Percentiles rank a stretch among this genome's conserved stretches.
These are phyloP conservation scores for Penicillium paxilli DNA, from an alignment of 495 filamentous ascomycete species.

Conservation along the genomic window DNA sequence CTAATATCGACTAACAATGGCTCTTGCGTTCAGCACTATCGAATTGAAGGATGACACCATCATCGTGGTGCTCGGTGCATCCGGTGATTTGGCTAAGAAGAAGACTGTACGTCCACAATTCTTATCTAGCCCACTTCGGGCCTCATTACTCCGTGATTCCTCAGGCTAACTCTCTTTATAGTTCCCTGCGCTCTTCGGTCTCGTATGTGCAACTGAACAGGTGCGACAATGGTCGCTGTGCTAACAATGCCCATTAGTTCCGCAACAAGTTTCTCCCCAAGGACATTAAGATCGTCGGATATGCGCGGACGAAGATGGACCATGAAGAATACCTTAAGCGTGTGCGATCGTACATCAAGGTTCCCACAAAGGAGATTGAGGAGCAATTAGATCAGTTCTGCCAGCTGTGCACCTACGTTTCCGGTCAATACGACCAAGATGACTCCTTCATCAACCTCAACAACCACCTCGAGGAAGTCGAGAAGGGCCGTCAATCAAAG, in stretches of 20 bases:
- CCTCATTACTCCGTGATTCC: slow-evolving; percentile 7
- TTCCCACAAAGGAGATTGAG: slow-evolving; percentile 95
- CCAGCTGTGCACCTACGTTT: slow-evolving; percentile 84
- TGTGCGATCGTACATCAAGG: slow-evolving; percentile 98
- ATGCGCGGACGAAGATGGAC: slow-evolving; percentile 99
- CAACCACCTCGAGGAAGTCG: slow-evolving; percentile 86
- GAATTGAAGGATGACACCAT: slow-evolving; percentile 99
- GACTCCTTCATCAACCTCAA: slow-evolving; percentile 88
- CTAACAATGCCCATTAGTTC: slow-evolving; percentile 56
- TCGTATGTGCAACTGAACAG: slow-evolving; percentile 62
- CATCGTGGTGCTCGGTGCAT: slow-evolving; percentile 96
- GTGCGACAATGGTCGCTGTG: background rate
- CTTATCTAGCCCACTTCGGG: slow-evolving; percentile 11
- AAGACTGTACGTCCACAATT: slow-evolving; percentile 74
- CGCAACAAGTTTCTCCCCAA: slow-evolving; percentile 98
- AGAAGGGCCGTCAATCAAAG: slow-evolving; percentile 64
- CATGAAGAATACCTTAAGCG: slow-evolving; percentile 89
- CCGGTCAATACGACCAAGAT: slow-evolving; percentile 96
- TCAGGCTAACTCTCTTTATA: slow-evolving; percentile 38
- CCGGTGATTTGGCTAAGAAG: slow-evolving; percentile 98
- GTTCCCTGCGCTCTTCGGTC: slow-evolving; percentile 98
- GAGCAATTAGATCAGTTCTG: slow-evolving; percentile 90
- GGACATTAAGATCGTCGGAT: slow-evolving; percentile 96
- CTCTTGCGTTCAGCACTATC: slow-evolving; percentile 57
- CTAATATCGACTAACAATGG: slow-evolving; percentile 29